Percentiles rank a stretch among this genome's conserved stretches.
phyloP scores from a whole-genome alignment of 345 rosid genomes.

The Clarkia xantiana region DNA sequence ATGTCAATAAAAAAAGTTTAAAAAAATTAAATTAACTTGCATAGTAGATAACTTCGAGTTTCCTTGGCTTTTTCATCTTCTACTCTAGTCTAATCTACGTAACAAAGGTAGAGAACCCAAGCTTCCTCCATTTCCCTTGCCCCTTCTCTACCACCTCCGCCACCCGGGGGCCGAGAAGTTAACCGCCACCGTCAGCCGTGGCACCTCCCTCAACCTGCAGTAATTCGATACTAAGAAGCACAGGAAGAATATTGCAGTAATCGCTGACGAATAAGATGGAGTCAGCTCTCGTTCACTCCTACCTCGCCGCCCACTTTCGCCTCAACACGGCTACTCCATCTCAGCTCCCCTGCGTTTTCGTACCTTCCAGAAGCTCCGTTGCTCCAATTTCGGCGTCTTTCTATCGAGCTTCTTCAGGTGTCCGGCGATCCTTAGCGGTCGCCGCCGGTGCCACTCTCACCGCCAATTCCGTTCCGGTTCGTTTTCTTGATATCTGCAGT shows the following conservation, averaged over 20 bases:
- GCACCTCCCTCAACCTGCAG: neutral
- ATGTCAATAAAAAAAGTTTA: too few species aligned
- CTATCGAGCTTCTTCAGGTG: neutral
- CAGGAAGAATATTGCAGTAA: neutral
- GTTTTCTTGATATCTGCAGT: slow-evolving; percentile 6
- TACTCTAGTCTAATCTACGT: neutral
- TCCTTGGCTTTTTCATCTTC: too few species aligned
- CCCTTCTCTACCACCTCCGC: neutral
- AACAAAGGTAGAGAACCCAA: neutral
- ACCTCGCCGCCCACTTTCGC: slow-evolving; percentile 1
- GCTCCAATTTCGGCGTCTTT: neutral
- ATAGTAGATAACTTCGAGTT: too few species aligned
- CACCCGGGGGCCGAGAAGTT: neutral
- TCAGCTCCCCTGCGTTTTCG: neutral
- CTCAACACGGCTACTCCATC: neutral
- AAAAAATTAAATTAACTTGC: too few species aligned
- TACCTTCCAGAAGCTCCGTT: neutral
- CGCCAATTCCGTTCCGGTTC: slow-evolving; percentile 40
- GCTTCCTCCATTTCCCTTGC: neutral
- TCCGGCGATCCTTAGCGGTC: slow-evolving; percentile 17
- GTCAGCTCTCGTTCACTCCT: slow-evolving; percentile 1
- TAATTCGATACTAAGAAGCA: neutral
- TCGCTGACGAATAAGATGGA: neutral
- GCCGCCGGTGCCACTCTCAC: slow-evolving; percentile 32
- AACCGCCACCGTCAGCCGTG: neutral